Base-by-base conservation (phyloP, 305 asterid genomes). In the Fraxinus angustifolia region DNA sequence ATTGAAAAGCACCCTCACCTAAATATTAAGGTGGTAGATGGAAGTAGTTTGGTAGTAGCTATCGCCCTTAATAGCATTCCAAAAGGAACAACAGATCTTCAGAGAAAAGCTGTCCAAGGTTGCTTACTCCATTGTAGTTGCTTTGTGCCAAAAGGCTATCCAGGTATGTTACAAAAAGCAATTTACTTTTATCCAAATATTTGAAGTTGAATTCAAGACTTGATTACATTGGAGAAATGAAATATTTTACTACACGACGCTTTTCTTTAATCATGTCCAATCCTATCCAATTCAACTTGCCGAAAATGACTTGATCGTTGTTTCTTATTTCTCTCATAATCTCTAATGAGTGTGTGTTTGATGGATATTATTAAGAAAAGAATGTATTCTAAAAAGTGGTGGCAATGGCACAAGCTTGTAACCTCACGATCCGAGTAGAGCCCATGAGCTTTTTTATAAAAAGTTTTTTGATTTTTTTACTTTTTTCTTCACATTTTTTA, bases 51-150 rank as follows among this genome's bases (percentile, higher is more conserved):
- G 83, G 88, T 83, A 36, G 88, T 88, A 31, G 91, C 91, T 11
- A 78, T 85, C 42, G 88, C 88, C 31, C 87, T 90, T 67, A 87
- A 90, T 82, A 87, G 80, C 80, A 88, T 90, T 73, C 93, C 93
- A 1, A 80, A 82, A 72, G 89, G 87, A 62, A 85, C 91, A 30
- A 84, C 82, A 0, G 79, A 88, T 88, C 1, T 81, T 90, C 83
- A 75, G 89, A 75, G 90, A 91, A 75, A 58, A 36, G n/a, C 89
- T 88, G 68, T 78, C 89, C 45, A 93, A 93, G 82, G 82, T 88
- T 76, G 91, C 94, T 28, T 70, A 83, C 19, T 88, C 93, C 76
- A 75, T 92, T 79, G 92, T 86, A 11, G 87, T 85, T 40, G 87
- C 85, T 62, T 58, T 92, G 79, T 85, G 87, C 82, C 86, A 85